phyloP scores from a whole-genome alignment of 2,329 filamentous ascomycete species.

The Scedosporium boydii region DNA sequence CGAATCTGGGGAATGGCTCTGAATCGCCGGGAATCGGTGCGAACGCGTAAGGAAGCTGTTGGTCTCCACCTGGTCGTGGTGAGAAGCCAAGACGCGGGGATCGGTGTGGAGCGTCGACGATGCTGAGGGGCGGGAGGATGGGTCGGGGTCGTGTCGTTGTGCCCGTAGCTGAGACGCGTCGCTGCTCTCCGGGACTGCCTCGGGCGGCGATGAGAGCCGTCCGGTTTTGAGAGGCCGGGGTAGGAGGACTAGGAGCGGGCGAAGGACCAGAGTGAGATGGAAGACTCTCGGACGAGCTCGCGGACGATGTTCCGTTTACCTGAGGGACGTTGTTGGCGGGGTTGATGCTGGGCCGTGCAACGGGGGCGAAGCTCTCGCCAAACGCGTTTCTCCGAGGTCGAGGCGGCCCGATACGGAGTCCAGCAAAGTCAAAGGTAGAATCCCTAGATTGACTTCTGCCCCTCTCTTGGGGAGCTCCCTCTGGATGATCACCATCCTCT shows the following conservation, averaged over 20 bases:
- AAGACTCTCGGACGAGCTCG: too few species aligned
- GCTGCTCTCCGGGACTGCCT: background rate
- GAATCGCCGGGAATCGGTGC: background rate
- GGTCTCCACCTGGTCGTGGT: background rate
- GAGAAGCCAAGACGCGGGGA: background rate
- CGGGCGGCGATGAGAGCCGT: conserved; percentile 13
- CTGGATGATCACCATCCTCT: background rate
- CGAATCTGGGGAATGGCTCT: conserved; percentile 3
- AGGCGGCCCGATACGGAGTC: background rate
- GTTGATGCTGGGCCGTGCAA: background rate
- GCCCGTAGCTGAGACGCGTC: background rate
- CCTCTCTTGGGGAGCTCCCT: background rate
- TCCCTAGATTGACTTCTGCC: background rate
- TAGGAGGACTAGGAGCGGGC: conserved; percentile 1
- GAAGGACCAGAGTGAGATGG: too few species aligned
- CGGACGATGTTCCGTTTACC: conserved; percentile 5
- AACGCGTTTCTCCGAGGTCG: conserved; percentile 13
- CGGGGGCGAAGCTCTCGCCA: conserved; percentile 6
- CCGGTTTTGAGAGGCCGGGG: conserved; percentile 9
- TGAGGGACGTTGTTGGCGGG: conserved; percentile 2
- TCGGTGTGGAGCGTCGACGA: background rate
- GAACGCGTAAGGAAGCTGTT: conserved; percentile 3
- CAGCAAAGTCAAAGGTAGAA: background rate
- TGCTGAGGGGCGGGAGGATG: too few species aligned
- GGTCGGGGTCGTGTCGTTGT: background rate